These are phyloP conservation scores for Castanopsis chinensis DNA, from an alignment of 306 rosid genomes.

Conservation along the genomic window DNA sequence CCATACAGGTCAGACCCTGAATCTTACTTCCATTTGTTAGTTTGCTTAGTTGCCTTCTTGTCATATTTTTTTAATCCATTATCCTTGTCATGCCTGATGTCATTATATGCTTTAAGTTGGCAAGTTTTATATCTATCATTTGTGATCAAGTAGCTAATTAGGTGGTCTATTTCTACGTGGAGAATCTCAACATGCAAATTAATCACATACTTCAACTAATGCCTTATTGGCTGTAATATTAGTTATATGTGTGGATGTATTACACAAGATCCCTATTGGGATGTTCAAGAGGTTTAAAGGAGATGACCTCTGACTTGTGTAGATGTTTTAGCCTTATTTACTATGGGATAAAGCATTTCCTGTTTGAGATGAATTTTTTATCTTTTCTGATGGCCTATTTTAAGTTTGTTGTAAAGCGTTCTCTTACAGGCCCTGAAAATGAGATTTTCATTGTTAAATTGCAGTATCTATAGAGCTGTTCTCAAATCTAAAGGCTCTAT, in stretches of 20 bases:
- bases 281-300: neutral
- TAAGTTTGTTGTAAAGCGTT: constrained; percentile 3
- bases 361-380: constrained; percentile 10
- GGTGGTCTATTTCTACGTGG: neutral
- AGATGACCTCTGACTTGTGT: neutral
- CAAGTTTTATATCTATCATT: neutral
- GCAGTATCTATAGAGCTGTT: constrained; percentile 80
- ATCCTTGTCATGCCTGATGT: constrained; percentile 3
- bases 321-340: neutral
- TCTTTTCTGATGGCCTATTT: constrained; percentile 16
- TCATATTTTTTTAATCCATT: constrained; percentile 16
- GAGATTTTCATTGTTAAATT: constrained; percentile 28
- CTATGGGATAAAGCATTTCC: neutral
- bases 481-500: constrained; percentile 78
- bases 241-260: neutral
- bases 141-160: neutral
- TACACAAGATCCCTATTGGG: neutral
- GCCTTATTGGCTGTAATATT: neutral
- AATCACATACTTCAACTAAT: neutral
- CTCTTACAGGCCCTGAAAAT: constrained; percentile 16
- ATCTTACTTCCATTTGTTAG: constrained; percentile 24
- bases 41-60: constrained; percentile 9
- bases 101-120: neutral
- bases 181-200: neutral
- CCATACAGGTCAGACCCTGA: constrained; percentile 76